These are phyloP conservation scores for Striga asiatica DNA, from an alignment of 257 asterid genomes.

Conservation along the genomic window DNA sequence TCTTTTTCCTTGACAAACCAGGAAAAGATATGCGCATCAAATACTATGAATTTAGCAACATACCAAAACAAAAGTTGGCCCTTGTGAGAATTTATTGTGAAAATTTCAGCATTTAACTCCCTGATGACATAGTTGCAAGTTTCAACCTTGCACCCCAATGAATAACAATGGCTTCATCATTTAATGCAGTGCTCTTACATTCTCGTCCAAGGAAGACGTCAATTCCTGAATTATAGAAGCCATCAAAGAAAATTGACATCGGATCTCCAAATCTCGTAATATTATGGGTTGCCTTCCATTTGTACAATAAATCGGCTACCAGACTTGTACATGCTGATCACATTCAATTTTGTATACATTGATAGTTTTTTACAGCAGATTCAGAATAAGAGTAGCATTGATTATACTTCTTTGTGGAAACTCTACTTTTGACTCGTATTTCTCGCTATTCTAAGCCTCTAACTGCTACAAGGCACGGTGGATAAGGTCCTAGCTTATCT, in stretches of 20 bases:
- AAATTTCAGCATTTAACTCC: no score
- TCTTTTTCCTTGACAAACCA: no score
- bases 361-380: no score
- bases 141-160: neutral
- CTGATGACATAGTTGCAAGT: no score
- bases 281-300: slow-evolving; percentile 8
- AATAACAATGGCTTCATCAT: neutral
- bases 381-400: neutral
- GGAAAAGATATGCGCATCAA: no score
- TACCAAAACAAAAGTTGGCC: no score
- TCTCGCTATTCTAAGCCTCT: no score
- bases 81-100: no score
- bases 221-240: slow-evolving; percentile 9
- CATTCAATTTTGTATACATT: neutral
- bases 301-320: slow-evolving; percentile 11
- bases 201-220: neutral
- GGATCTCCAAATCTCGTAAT: neutral
- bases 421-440: no score
- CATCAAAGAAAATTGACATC: slow-evolving; percentile 6
- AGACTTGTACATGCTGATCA: neutral
- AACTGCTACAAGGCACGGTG: no score
- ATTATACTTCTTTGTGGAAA: neutral
- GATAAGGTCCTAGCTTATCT: no score
- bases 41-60: no score
- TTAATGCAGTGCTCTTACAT: slow-evolving; percentile 11